phyloP scores from a whole-genome alignment of 768 basidiomycete species.

The Collybia sordida region DNA sequence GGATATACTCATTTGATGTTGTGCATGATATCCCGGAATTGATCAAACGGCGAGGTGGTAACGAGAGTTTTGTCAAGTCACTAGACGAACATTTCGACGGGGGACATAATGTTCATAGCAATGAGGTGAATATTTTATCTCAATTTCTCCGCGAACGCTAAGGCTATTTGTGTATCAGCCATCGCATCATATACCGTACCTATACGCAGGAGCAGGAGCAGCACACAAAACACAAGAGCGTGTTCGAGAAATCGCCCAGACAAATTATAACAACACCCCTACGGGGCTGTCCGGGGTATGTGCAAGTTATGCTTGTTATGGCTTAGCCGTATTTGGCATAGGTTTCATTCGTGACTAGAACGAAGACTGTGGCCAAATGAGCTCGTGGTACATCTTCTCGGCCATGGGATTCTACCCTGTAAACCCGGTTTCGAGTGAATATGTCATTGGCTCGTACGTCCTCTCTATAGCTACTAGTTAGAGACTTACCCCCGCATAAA shows the following conservation, averaged over 20 bases:
- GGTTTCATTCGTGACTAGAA: slow-evolving; percentile 55
- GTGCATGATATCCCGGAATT: slow-evolving; percentile 68
- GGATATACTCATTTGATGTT: slow-evolving; percentile 77
- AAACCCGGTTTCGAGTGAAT: slow-evolving; percentile 74
- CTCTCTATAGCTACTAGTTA: not conserved
- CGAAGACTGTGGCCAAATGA: slow-evolving; percentile 91
- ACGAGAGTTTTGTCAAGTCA: slow-evolving; percentile 60
- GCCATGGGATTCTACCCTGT: slow-evolving; percentile 86
- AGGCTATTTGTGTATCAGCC: slow-evolving; percentile 45
- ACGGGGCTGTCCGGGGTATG: slow-evolving; percentile 72
- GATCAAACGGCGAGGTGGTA: slow-evolving; percentile 65
- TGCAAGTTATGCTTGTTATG: not conserved
- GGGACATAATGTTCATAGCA: slow-evolving; percentile 81
- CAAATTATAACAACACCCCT: slow-evolving; percentile 66
- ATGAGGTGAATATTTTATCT: slow-evolving; percentile 50
- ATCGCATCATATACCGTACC: slow-evolving; percentile 84
- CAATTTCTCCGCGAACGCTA: not conserved
- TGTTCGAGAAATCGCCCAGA: slow-evolving; percentile 63
- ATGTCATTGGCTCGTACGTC: slow-evolving; percentile 71
- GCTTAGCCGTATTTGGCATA: not conserved
- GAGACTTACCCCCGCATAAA: no score
- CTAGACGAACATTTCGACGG: slow-evolving; percentile 57
- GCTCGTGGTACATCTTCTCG: slow-evolving; percentile 84
- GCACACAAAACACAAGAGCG: slow-evolving; percentile 70
- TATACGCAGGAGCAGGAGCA: slow-evolving; percentile 72